Evolutionary conservation across 2,329 filamentous ascomycete genomes (phyloP), one percentile per base, ranked within the genome.

Genomic region (Hymenoscyphus infarciens): DNA sequence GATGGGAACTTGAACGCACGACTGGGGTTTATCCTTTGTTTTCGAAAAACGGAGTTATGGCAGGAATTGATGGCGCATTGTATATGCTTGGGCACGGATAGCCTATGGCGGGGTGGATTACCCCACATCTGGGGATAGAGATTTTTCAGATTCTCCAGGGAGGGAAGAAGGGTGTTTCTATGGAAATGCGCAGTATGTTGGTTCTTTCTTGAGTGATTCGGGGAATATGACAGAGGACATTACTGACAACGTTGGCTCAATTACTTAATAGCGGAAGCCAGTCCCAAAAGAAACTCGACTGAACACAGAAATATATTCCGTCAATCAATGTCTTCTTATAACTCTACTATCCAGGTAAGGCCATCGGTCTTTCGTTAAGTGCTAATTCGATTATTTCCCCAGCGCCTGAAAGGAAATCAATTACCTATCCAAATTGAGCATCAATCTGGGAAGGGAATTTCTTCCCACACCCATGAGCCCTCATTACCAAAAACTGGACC

Each of bases 111-210:
- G 19, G 19, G 8, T 49, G 19, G 2, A 22, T 49, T 49, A 22
- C n/a, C 19, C 42, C 25, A 22, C 19, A 22, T 49, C n/a, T 5
- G 42, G 2, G 19, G 22, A 35, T 10, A 35, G n/a, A 11, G 19
- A 8, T 11, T 22, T 22, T 2, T 49, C 42, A 4, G 42, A 22
- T 11, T 49, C 19, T 49, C 19, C 4, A 22, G 42, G 42, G 42
- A 49, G n/a, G 19, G 10, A 15, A 22, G n/a, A 19, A 19, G n/a
- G 42, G 42, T 49, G 19, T 45, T 45, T 49, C 19, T 49, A 49
- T 49, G 42, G 42, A 49, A 49, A 49, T 49, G 42, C n/a, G 42
- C 42, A 49, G 42, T 49, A 49, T 49, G 42, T 49, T 49, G 42
- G 42, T 49, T 49, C 42, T 49, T 49, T 49, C 7, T 49, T 49